Conservation (phyloP, 306 rosid genomes). For the Rosa persica region DNA sequence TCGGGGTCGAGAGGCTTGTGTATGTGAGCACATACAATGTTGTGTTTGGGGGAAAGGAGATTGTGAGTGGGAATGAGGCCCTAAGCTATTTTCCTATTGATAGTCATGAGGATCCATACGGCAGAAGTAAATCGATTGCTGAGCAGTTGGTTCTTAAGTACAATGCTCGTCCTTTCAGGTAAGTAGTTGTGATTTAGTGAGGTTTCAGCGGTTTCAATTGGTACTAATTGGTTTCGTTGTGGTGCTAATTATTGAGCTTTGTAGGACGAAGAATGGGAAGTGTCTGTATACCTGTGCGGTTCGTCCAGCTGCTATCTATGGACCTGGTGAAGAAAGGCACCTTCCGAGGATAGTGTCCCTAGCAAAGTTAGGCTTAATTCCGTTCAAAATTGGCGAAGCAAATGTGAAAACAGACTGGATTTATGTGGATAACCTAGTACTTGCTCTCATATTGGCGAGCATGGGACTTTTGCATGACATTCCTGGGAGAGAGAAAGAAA, state of each 20-base stretch:
- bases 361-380: slow-evolving; percentile 76
- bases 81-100: slow-evolving; percentile 81
- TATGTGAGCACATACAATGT: slow-evolving; percentile 88
- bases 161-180: slow-evolving; percentile 74
- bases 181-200: not conserved
- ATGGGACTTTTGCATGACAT: slow-evolving; percentile 86
- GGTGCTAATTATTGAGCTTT: slow-evolving; percentile 6
- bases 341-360: slow-evolving; percentile 72
- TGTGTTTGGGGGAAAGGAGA: slow-evolving; percentile 72
- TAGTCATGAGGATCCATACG: slow-evolving; percentile 67
- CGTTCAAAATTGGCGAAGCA: slow-evolving; percentile 64
- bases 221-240: not conserved
- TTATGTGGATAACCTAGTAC: slow-evolving; percentile 85
- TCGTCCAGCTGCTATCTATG: slow-evolving; percentile 93
- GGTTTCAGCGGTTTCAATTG: not conserved
- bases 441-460: slow-evolving; percentile 83
- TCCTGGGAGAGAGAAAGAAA: slow-evolving; percentile 46
- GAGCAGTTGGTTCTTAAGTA: slow-evolving; percentile 83
- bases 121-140: slow-evolving; percentile 84
- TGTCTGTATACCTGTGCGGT: slow-evolving; percentile 76
- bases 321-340: slow-evolving; percentile 95
- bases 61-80: slow-evolving; percentile 71
- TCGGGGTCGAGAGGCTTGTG: slow-evolving; percentile 63
- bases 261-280: slow-evolving; percentile 50
- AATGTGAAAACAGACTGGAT: slow-evolving; percentile 87